phyloP scores from a whole-genome alignment of 345 rosid species.

The Turnera subulata region DNA sequence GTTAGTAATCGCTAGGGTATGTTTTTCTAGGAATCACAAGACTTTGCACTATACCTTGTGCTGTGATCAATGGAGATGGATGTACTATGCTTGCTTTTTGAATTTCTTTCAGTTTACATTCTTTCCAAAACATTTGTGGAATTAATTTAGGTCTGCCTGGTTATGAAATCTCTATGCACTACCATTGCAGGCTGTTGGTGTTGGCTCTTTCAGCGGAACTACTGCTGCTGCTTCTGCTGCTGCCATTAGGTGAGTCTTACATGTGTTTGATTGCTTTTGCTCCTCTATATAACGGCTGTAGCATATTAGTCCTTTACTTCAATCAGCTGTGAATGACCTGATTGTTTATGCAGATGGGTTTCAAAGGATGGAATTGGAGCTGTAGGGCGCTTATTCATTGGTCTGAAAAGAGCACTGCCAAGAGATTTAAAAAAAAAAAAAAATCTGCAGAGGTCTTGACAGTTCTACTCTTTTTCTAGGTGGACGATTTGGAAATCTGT shows the following conservation, averaged over 20 bases:
- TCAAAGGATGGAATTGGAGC: slow-evolving; percentile 98
- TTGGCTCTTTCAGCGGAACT: slow-evolving; percentile 84
- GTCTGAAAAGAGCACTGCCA: slow-evolving; percentile 35
- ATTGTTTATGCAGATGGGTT: slow-evolving; percentile 76
- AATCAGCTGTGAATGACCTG: slow-evolving; percentile 17
- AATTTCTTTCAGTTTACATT: neutral
- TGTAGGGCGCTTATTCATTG: slow-evolving; percentile 87
- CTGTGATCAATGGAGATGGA: neutral
- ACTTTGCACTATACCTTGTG: neutral
- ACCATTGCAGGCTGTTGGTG: slow-evolving; percentile 77
- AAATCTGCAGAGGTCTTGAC: slow-evolving; percentile 1
- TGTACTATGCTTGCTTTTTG: no score
- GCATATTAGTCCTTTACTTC: slow-evolving; percentile 3
- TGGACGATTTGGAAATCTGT: slow-evolving; percentile 86
- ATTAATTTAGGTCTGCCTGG: no score
- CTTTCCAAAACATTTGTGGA: no score
- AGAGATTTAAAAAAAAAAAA: neutral
- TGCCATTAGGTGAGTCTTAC: slow-evolving; percentile 66
- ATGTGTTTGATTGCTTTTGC: neutral
- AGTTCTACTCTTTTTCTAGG: slow-evolving; percentile 42
- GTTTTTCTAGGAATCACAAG: slow-evolving; percentile 19
- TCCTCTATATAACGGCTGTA: no score
- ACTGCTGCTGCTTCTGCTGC: slow-evolving; percentile 93
- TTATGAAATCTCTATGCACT: neutral
- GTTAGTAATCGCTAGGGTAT: slow-evolving; percentile 30